These are phyloP conservation scores for Domatiomyces catenatus DNA, from an alignment of 2,329 filamentous ascomycete genomes.

Conservation along the genomic window DNA sequence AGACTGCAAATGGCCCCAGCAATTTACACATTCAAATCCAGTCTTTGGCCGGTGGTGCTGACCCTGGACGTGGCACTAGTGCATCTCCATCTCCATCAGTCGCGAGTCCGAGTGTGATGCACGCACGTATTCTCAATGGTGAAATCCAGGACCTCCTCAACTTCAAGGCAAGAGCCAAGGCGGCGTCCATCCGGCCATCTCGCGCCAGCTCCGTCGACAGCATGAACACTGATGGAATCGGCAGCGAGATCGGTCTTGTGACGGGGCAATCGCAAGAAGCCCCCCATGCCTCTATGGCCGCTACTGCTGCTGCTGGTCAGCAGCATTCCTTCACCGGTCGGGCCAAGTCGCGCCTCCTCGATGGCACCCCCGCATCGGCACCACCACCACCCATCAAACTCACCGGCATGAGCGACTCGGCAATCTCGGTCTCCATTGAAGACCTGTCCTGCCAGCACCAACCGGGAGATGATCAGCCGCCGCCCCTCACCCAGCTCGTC, in stretches of 20 bases:
- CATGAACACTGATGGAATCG: conserved; percentile 26
- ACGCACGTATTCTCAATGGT: conserved; percentile 21
- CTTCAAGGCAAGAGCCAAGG: conserved; percentile 21
- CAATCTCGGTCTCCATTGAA: conserved; percentile 9
- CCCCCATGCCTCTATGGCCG: no score
- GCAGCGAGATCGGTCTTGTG: conserved; percentile 19
- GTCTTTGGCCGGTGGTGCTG: conserved; percentile 7
- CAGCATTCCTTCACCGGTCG: conserved; percentile 9
- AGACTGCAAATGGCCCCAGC: conserved; percentile 6
- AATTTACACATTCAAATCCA: conserved; percentile 1
- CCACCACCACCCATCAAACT: conserved; percentile 19
- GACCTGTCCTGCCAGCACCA: conserved; percentile 13
- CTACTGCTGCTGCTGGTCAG: conserved; percentile 3
- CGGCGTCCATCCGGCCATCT: conserved; percentile 19
- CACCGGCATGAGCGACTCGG: conserved; percentile 14
- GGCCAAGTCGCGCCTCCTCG: conserved; percentile 16
- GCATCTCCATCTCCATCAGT: not conserved
- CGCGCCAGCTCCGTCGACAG: conserved; percentile 37
- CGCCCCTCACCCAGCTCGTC: conserved; percentile 32
- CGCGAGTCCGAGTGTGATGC: not conserved
- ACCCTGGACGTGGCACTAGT: not conserved
- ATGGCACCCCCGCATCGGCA: conserved; percentile 13
- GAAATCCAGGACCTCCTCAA: conserved; percentile 29
- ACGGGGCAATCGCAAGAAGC: conserved; percentile 2
- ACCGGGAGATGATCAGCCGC: conserved; percentile 23